These are phyloP conservation scores for Aspergillus kassunensis DNA, from an alignment of 495 filamentous ascomycete species.

Conservation along the genomic window DNA sequence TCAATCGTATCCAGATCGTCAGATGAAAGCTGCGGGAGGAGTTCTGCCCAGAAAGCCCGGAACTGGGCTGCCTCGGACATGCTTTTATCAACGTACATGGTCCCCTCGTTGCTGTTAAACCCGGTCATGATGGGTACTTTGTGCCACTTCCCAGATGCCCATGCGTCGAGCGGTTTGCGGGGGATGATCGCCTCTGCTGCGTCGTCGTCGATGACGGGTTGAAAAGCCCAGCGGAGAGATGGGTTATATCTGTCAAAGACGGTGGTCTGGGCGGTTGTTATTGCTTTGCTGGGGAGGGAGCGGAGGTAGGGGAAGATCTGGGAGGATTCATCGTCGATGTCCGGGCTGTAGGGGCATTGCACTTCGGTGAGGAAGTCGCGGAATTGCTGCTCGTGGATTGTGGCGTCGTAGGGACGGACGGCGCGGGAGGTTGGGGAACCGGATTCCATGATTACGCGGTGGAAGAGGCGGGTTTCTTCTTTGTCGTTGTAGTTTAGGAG, in stretches of 20 bases:
- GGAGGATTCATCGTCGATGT: constrained; percentile 6
- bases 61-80: constrained; percentile 46
- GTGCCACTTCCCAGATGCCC: constrained; percentile 48
- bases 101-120: constrained; percentile 63
- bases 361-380: constrained; percentile 50
- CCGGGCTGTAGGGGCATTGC: constrained; percentile 27
- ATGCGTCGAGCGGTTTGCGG: constrained; percentile 52
- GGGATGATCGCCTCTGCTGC: constrained; percentile 29
- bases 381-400: constrained; percentile 58
- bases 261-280: constrained; percentile 45
- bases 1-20: constrained; percentile 43
- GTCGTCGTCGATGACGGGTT: constrained; percentile 60
- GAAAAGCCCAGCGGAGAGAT: constrained; percentile 62
- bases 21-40: constrained; percentile 49
- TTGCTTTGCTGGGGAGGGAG: constrained; percentile 36
- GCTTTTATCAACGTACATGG: constrained; percentile 50
- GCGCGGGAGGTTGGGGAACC: constrained; percentile 59
- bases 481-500: constrained; percentile 47
- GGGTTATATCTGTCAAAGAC: constrained; percentile 52
- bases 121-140: constrained; percentile 61
- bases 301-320: constrained; percentile 51
- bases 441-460: constrained; percentile 61
- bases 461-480: constrained; percentile 44
- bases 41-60: constrained; percentile 48
- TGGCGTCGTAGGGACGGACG: constrained; percentile 50